Evolutionary conservation across 2,329 filamentous ascomycete species (phyloP).

Genomic region (Colletotrichum sp.): DNA sequence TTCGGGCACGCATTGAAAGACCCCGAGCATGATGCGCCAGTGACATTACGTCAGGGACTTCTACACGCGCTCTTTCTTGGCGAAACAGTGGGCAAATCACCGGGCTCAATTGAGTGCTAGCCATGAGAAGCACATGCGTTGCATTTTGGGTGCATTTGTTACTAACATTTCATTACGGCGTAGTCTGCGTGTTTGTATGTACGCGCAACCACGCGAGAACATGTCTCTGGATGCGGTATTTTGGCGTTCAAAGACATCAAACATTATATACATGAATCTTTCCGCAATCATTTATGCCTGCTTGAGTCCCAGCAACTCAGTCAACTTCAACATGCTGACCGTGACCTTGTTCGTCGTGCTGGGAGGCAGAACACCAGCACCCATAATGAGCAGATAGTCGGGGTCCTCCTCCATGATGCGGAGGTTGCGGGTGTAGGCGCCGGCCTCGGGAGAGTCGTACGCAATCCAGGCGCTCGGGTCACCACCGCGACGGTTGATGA

Average conservation of each 20-base stretch:
- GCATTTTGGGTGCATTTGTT: not conserved
- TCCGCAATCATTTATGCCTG: not conserved
- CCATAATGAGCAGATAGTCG: slow-evolving; percentile 45
- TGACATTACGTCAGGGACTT: not conserved
- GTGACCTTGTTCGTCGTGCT: slow-evolving; percentile 50
- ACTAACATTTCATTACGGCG: not conserved
- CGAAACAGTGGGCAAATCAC: not conserved
- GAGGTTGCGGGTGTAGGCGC: slow-evolving; percentile 42
- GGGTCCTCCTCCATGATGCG: slow-evolving; percentile 38
- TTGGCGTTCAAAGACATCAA: not conserved
- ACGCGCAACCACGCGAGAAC: not conserved
- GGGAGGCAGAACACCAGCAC: slow-evolving; percentile 50
- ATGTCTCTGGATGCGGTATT: fast-evolving
- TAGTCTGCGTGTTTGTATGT: not conserved
- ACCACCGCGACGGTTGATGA: slow-evolving; percentile 46
- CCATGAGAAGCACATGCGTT: not conserved
- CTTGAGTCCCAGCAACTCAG: slow-evolving; percentile 24
- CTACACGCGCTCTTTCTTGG: not conserved
- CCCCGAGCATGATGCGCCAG: not conserved
- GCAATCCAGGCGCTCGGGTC: slow-evolving; percentile 41
- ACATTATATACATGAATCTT: not conserved
- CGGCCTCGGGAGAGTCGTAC: slow-evolving; percentile 37
- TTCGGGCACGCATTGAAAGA: not conserved
- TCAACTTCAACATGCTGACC: slow-evolving; percentile 37
- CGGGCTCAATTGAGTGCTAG: not conserved